Evolutionary conservation across 179 eudicot species (phyloP).

Genomic region (Spergularia azorica): DNA sequence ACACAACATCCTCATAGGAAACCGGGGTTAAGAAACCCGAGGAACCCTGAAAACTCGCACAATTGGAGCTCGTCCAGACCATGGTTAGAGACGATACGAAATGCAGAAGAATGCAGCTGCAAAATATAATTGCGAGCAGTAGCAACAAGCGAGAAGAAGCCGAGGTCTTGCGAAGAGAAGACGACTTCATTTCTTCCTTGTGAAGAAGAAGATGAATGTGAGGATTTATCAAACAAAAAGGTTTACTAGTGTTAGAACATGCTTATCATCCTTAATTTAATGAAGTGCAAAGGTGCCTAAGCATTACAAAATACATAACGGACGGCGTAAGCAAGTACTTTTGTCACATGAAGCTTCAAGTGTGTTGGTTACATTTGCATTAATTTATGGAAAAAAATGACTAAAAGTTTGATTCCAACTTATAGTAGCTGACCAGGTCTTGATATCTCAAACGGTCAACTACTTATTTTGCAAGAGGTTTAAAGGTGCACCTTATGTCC

Average conservation of each 20-base stretch:
- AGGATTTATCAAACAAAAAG: background rate
- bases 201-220: background rate
- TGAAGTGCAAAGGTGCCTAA: constrained; percentile 32
- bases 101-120: constrained; percentile 21
- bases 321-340: constrained; percentile 27
- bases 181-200: constrained; percentile 20
- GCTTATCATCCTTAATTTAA: background rate
- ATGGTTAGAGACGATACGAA: constrained; percentile 26
- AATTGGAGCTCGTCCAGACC: constrained; percentile 20
- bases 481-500: background rate
- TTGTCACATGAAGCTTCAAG: constrained; percentile 25
- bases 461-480: background rate
- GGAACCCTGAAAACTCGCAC: background rate
- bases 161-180: background rate
- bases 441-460: background rate
- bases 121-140: constrained; percentile 6
- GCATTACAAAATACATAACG: constrained; percentile 18
- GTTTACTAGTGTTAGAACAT: background rate
- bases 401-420: background rate
- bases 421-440: background rate
- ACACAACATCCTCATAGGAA: constrained; percentile 43
- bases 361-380: constrained; percentile 18
- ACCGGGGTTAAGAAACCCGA: constrained; percentile 1
- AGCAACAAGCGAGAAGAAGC: constrained; percentile 6
- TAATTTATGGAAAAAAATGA: background rate